Conservation (phyloP, 345 rosid genomes). For the Hypericum androsaemum region DNA sequence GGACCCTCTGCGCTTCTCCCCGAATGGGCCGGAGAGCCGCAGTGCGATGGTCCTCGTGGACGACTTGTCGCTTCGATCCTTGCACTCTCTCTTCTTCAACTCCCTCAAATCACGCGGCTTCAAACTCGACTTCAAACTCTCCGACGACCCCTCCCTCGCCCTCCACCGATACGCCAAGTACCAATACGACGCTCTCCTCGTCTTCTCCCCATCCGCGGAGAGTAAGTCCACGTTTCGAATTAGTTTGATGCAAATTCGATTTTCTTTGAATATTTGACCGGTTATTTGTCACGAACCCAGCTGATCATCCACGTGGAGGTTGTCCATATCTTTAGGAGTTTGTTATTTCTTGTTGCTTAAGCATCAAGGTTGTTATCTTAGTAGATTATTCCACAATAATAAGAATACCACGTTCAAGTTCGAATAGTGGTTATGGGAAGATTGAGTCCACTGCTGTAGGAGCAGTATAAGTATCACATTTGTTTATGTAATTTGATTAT, state of each 20-base stretch:
- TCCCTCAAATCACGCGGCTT: slow-evolving; percentile 51
- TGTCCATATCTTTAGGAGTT: no score
- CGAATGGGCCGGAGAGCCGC: slow-evolving; percentile 42
- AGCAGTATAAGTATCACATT: no score
- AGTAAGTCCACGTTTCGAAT: slow-evolving; percentile 25
- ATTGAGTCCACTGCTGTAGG: no score
- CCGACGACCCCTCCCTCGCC: slow-evolving; percentile 47
- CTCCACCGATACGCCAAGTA: slow-evolving; percentile 61
- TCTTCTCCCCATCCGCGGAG: slow-evolving; percentile 51
- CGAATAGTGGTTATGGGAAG: no score
- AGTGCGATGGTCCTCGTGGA: slow-evolving; percentile 52
- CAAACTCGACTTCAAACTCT: slow-evolving; percentile 49
- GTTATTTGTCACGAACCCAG: no score
- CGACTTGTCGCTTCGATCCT: slow-evolving; percentile 48
- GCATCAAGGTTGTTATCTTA: no score
- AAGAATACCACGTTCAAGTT: no score
- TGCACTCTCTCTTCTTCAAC: slow-evolving; percentile 56
- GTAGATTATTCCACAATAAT: no score
- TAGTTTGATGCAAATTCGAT: background rate
- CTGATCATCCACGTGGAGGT: no score
- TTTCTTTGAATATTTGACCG: background rate
- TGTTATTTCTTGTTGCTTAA: no score
- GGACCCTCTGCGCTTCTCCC: no score
- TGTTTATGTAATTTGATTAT: no score
- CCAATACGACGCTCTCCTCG: slow-evolving; percentile 46